Conservation (phyloP, 2,329 filamentous ascomycete species). For the Stagonosporopsis tanaceti region DNA sequence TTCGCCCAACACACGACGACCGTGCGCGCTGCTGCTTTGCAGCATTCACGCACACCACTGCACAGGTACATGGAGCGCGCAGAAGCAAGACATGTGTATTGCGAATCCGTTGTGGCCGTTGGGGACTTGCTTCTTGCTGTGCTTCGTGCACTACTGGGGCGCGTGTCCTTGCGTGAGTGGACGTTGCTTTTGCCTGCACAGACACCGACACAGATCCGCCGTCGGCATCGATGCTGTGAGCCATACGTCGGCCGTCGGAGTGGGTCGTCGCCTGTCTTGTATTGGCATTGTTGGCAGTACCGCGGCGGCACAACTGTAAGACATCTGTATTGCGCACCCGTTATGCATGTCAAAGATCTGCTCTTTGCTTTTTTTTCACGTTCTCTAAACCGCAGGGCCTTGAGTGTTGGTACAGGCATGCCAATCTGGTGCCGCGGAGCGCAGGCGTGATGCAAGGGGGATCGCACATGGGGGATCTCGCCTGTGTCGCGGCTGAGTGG, state of each 20-base stretch:
- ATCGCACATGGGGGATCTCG: no score
- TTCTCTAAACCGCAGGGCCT: neutral
- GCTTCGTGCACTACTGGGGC: neutral
- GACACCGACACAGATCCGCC: neutral
- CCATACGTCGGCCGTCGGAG: neutral
- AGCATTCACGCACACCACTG: neutral
- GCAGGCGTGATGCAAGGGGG: no score
- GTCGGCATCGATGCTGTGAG: neutral
- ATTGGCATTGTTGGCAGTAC: no score
- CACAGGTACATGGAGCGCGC: neutral
- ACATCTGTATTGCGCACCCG: neutral
- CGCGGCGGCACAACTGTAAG: neutral
- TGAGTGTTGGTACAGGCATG: no score
- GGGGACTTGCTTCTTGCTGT: neutral
- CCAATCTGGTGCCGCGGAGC: no score
- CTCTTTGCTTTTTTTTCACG: neutral
- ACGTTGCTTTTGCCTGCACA: neutral
- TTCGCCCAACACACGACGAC: neutral
- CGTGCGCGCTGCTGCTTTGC: neutral
- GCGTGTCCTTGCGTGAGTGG: neutral
- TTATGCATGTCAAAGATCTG: neutral
- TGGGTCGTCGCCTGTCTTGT: neutral
- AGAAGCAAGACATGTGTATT: slow-evolving; percentile 12
- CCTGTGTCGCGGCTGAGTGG: no score
- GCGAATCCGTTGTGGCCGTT: neutral